Conservation (phyloP, 768 basidiomycete species). For the Leccinellum rugosiceps region DNA sequence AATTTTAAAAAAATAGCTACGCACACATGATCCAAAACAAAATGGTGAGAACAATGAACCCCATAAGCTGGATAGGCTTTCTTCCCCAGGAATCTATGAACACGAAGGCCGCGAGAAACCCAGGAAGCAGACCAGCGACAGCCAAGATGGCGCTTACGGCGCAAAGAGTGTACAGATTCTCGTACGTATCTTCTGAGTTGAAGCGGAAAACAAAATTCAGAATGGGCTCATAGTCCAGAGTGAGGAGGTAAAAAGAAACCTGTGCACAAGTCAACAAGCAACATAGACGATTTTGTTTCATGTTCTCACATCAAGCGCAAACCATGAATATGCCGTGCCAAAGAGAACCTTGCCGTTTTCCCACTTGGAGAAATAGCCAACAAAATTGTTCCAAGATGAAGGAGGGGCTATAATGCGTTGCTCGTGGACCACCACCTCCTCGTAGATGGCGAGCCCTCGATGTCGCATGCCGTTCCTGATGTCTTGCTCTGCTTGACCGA, state of each 20-base stretch:
- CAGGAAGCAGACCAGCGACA: conserved; percentile 72
- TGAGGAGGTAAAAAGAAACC: conserved; percentile 84
- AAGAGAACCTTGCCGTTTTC: conserved; percentile 74
- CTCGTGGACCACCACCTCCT: conserved; percentile 44
- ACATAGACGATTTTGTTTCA: neutral
- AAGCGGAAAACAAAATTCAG: neutral
- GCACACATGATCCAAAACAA: conserved; percentile 65
- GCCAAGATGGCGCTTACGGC: conserved; percentile 72
- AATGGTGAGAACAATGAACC: conserved; percentile 61
- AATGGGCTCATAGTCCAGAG: conserved; percentile 55
- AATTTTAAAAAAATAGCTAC: conserved; percentile 15
- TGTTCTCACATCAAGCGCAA: conserved; percentile 74
- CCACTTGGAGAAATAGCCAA: conserved; percentile 60
- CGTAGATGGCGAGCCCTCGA: conserved; percentile 43
- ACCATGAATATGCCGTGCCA: conserved; percentile 79
- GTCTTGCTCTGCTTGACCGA: conserved; percentile 66
- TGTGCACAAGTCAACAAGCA: conserved; percentile 20
- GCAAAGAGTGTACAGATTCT: conserved; percentile 54
- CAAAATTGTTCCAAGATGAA: conserved; percentile 67
- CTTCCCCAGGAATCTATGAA: conserved; percentile 75
- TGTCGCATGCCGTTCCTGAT: conserved; percentile 59
- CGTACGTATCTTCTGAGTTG: conserved; percentile 36
- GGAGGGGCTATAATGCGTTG: conserved; percentile 62
- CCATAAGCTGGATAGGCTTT: conserved; percentile 75
- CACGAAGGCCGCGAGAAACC: conserved; percentile 53